Base-by-base conservation (phyloP, 2,329 filamentous ascomycete genomes). In the Allantophomopsis cytisporea region DNA sequence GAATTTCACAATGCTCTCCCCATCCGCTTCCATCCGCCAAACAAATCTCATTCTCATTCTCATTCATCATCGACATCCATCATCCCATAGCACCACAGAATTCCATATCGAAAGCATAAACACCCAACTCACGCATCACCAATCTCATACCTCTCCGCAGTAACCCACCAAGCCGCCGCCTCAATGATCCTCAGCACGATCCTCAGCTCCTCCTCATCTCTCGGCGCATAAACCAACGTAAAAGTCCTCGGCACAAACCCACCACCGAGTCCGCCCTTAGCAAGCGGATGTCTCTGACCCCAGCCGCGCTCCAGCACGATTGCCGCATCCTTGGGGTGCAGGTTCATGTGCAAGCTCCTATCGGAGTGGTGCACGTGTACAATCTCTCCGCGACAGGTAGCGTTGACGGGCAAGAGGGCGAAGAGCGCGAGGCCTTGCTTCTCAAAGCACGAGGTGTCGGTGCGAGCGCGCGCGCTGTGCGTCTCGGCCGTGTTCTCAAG, bases 401-500 rank as follows among this genome's bases (percentile, higher is more conserved):
- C 71, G 53, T 80, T 80, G 45, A 80, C 64, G 0, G 80, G 78
- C 38, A 71, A 65, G 2, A 62, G 65, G 1, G 80, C 71, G 57
- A 89, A 91, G 1, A 93, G 67, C 1, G 80, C 84, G 5, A 84
- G 69, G 33, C 81, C 81, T 53, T 89, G 79, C 62, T 88, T 89
- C 58, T 91, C 85, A 48, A 91, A 78, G 53, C 82, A 88, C 1
- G 79, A 85, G 1, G 71, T 80, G 0, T 73, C 80, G 7, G 77
- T 73, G 51, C 66, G 71, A 41, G 81, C 65, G 13, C 58, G 58
- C 1, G 60, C 58, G 2, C 65, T 65, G 48, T 65, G 60, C n/a
- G 50, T 50, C 2, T 54, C 46, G 10, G 65, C 66, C 17, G 85
- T 63, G 4, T 56, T 55, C 40, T 68, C 59, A 37, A 86, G 64